phyloP scores from a whole-genome alignment of 2,329 filamentous ascomycete species.

The Beauveria pseudobassiana region DNA sequence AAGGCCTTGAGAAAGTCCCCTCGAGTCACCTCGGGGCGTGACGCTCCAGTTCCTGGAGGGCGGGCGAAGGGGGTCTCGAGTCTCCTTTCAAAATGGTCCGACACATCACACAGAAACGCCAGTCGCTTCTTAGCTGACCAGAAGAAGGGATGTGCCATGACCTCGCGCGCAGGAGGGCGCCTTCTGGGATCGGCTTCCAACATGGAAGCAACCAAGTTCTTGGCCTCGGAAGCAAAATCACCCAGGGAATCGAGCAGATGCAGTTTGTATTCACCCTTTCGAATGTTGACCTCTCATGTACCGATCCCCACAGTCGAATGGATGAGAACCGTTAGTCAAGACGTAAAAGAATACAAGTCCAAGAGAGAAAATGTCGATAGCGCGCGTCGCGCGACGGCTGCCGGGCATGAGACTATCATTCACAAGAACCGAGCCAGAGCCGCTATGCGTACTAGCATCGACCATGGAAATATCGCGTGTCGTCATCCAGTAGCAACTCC shows the following conservation, averaged over 20 bases:
- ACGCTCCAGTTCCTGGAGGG: conserved; percentile 53
- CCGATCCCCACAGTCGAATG: conserved; percentile 87
- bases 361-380: conserved; percentile 95
- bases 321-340: conserved; percentile 85
- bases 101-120: conserved; percentile 90
- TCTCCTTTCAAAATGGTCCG: conserved; percentile 95
- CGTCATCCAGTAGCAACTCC: conserved; percentile 79
- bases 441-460: conserved; percentile 51
- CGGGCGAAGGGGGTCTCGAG: conserved; percentile 70
- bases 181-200: conserved; percentile 44
- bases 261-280: conserved; percentile 75
- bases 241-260: conserved; percentile 66
- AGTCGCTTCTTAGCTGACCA: conserved; percentile 86
- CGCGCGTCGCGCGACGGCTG: conserved; percentile 75
- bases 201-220: conserved; percentile 83
- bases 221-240: conserved; percentile 78
- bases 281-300: conserved; percentile 98
- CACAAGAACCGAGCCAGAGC: conserved; percentile 51
- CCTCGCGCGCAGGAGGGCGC: conserved; percentile 65
- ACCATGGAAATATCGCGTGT: conserved; percentile 43
- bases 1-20: conserved; percentile 73
- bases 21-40: conserved; percentile 47
- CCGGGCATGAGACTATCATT: conserved; percentile 51
- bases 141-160: conserved; percentile 94
- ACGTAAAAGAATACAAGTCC: conserved; percentile 99